Percentiles rank a stretch among this genome's conserved stretches.
Conservation (phyloP, 106 monocot genomes). For the Hemerocallis citrina region DNA sequence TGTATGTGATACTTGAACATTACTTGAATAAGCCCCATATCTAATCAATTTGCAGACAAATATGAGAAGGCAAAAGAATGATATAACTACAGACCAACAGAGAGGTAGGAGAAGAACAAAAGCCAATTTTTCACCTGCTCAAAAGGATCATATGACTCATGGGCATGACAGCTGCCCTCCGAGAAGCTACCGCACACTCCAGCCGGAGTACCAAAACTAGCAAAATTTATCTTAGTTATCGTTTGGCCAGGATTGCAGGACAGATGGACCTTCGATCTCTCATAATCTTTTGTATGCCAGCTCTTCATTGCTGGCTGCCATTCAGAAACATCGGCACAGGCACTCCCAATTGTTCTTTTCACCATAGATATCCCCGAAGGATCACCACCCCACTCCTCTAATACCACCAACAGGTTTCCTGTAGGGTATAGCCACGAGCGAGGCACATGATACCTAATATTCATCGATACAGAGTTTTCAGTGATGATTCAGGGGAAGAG, state of each 20-base stretch:
- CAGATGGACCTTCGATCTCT: slow-evolving; percentile 50
- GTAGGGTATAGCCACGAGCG: slow-evolving; percentile 80
- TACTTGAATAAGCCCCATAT: no score
- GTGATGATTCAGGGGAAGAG: not conserved
- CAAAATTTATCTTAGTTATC: slow-evolving; percentile 65
- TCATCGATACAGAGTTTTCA: not conserved
- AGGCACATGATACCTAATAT: slow-evolving; percentile 83
- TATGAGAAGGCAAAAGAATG: no score
- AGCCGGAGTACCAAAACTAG: slow-evolving; percentile 83
- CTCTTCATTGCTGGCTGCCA: slow-evolving; percentile 69
- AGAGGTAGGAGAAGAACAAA: no score
- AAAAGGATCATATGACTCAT: slow-evolving; percentile 72
- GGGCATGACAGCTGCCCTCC: slow-evolving; percentile 76
- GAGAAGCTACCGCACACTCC: slow-evolving; percentile 69
- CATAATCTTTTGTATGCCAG: slow-evolving; percentile 36
- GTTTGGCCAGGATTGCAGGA: slow-evolving; percentile 55
- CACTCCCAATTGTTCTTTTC: slow-evolving; percentile 46
- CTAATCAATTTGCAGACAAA: no score
- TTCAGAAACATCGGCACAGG: slow-evolving; percentile 78
- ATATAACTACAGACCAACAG: no score
- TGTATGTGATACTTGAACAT: no score
- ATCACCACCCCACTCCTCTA: slow-evolving; percentile 91
- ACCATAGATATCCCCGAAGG: slow-evolving; percentile 66
- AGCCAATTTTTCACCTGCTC: slow-evolving; percentile 48
- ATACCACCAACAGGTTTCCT: slow-evolving; percentile 71